Percentiles rank a stretch among this genome's conserved stretches.
These are phyloP conservation scores for Mycena epipterygia DNA, from an alignment of 768 basidiomycete species.

Conservation along the genomic window DNA sequence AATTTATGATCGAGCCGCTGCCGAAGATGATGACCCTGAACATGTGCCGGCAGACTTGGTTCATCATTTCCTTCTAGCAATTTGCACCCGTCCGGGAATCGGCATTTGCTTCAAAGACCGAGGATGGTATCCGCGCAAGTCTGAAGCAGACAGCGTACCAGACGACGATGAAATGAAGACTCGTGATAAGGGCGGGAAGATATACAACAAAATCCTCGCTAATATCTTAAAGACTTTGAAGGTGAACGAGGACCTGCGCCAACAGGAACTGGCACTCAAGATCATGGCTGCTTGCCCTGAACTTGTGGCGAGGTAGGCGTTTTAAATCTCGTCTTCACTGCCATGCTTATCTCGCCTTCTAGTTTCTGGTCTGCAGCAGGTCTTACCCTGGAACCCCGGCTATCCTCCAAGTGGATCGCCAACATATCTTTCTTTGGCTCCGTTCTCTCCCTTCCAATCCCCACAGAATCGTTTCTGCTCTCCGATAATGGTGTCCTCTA, in stretches of 20 bases:
- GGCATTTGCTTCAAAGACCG: conserved; percentile 91
- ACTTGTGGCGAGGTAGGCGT: conserved; percentile 78
- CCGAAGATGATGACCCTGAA: conserved; percentile 64
- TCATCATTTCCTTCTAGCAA: conserved; percentile 89
- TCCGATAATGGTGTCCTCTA: conserved; percentile 63
- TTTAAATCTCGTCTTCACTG: not conserved
- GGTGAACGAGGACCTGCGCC: conserved; percentile 89
- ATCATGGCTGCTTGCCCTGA: conserved; percentile 90
- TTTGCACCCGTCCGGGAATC: conserved; percentile 83
- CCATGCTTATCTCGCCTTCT: conserved; percentile 27
- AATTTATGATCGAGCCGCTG: conserved; percentile 73
- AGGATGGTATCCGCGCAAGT: conserved; percentile 87
- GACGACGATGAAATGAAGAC: conserved; percentile 52
- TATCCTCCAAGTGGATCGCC: conserved; percentile 92
- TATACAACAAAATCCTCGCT: conserved; percentile 87
- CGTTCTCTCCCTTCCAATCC: conserved; percentile 84
- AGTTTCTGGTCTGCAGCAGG: conserved; percentile 82
- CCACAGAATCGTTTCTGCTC: conserved; percentile 71
- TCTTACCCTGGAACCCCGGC: conserved; percentile 85
- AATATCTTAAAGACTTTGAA: conserved; percentile 82
- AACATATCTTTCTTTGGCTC: conserved; percentile 88
- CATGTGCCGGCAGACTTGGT: conserved; percentile 82
- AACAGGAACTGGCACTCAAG: conserved; percentile 87
- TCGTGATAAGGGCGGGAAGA: conserved; percentile 58
- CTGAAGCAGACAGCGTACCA: conserved; percentile 58